These are phyloP conservation scores for Serendipita sp. DNA, from an alignment of 768 basidiomycete genomes.

Conservation along the genomic window DNA sequence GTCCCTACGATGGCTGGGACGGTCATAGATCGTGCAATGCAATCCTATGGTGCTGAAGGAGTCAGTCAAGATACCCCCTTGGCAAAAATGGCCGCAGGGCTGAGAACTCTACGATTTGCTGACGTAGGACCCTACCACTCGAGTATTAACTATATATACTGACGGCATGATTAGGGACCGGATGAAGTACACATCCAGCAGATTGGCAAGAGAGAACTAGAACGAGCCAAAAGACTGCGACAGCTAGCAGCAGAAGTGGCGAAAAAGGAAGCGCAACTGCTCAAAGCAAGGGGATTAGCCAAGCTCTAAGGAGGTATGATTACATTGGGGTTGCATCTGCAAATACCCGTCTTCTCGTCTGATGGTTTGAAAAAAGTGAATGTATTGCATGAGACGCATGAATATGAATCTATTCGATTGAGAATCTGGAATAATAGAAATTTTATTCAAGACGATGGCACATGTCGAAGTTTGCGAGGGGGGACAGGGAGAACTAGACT, in stretches of 20 bases:
- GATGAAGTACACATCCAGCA: constrained; percentile 84
- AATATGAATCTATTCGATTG: too few relatives aligned
- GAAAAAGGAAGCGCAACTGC: constrained; percentile 42
- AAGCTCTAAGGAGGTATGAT: background rate
- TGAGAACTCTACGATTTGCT: constrained; percentile 78
- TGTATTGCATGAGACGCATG: too few relatives aligned
- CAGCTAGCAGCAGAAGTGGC: constrained; percentile 38
- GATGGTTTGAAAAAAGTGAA: too few relatives aligned
- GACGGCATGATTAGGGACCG: constrained; percentile 15
- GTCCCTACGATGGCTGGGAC: constrained; percentile 80
- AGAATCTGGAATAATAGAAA: too few relatives aligned
- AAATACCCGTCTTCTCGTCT: too few relatives aligned
- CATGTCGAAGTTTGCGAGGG: background rate
- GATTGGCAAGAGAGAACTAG: constrained; percentile 79
- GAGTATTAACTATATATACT: constrained; percentile 1
- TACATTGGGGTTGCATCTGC: too few relatives aligned
- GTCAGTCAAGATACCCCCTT: constrained; percentile 79
- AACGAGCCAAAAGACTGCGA: constrained; percentile 47
- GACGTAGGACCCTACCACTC: constrained; percentile 37
- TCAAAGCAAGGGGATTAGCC: constrained; percentile 7
- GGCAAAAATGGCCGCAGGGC: constrained; percentile 55
- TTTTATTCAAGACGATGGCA: too few relatives aligned
- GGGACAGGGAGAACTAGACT: background rate
- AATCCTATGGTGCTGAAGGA: constrained; percentile 93
- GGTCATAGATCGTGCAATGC: constrained; percentile 91